phyloP scores from a whole-genome alignment of 1,284 basidiomycete genomes.

The Mrakiaceae sp. region DNA sequence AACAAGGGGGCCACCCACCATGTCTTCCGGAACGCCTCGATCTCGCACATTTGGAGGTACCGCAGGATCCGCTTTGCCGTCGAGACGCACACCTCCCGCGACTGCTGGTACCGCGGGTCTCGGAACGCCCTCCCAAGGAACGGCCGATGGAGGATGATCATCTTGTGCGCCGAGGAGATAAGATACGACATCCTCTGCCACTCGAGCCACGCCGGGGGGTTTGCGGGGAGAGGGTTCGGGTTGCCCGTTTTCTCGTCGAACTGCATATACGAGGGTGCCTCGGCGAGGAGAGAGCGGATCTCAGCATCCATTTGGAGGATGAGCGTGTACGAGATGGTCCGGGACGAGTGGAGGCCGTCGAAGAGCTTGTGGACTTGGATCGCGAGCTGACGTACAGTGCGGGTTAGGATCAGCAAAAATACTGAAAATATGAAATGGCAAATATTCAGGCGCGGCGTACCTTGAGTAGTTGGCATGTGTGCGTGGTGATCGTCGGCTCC shows the following conservation, averaged over 20 bases:
- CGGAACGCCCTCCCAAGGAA: constrained; percentile 20
- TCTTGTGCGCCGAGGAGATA: constrained; percentile 15
- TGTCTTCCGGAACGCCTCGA: constrained; percentile 13
- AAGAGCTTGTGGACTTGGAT: constrained; percentile 13
- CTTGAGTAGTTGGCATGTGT: constrained; percentile 18
- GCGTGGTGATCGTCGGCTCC: constrained; percentile 16
- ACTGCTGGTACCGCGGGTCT: constrained; percentile 17
- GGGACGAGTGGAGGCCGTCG: constrained; percentile 2
- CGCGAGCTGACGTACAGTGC: not conserved
- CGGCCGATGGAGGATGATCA: constrained; percentile 20
- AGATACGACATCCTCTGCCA: constrained; percentile 20
- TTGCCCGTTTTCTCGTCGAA: constrained; percentile 8
- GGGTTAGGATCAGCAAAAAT: not conserved
- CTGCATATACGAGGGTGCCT: constrained; percentile 19
- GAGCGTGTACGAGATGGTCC: constrained; percentile 12
- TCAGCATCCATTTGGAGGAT: constrained; percentile 16
- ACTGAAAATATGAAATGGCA: constrained; percentile 1
- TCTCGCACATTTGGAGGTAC: not conserved
- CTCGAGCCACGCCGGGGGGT: constrained; percentile 19
- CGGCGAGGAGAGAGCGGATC: constrained; percentile 3
- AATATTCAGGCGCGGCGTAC: not conserved
- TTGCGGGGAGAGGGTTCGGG: constrained; percentile 3
- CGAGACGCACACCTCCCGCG: constrained; percentile 15
- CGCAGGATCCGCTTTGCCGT: constrained; percentile 1
- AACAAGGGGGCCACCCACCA: not conserved